A percentile compares a stretch with the other conserved stretches of the same genome.
phyloP scores from a whole-genome alignment of 257 asterid species.

The Solanum clarkiae region DNA sequence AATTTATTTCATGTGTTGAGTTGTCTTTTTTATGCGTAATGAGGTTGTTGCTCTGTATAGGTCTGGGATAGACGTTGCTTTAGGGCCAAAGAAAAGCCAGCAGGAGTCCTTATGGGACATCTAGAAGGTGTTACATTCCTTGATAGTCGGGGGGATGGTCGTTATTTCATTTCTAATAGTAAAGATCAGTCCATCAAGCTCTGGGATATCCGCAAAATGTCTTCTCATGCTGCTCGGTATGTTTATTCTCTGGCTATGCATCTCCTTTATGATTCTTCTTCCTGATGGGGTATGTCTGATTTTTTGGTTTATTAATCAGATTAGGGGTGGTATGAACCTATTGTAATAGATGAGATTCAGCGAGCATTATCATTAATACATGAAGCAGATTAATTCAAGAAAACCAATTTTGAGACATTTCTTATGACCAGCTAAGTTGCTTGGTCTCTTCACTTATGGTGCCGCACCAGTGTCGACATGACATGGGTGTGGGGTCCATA shows the following conservation, averaged over 20 bases:
- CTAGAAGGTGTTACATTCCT: constrained; percentile 77
- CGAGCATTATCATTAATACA: not conserved
- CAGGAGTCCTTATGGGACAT: constrained; percentile 73
- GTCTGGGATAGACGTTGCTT: constrained; percentile 94
- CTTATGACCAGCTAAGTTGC: not conserved
- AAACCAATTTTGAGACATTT: not conserved
- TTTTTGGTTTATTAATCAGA: not conserved
- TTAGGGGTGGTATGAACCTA: not conserved
- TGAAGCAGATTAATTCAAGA: not conserved
- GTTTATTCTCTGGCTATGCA: not conserved
- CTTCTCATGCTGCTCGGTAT: constrained; percentile 47
- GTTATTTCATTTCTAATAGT: constrained; percentile 75
- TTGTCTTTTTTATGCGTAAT: not conserved
- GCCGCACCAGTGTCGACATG: not conserved
- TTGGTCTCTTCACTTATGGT: not conserved
- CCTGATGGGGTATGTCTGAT: not conserved
- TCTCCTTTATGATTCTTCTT: not conserved
- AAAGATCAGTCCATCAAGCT: constrained; percentile 83
- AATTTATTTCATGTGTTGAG: not conserved
- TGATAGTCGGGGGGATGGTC: constrained; percentile 82
- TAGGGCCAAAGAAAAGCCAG: constrained; percentile 52
- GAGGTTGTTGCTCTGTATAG: constrained; percentile 14
- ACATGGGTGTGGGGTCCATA: not conserved
- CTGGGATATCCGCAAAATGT: constrained; percentile 89
- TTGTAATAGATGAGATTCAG: not conserved